Conservation (phyloP, 2,329 filamentous ascomycete genomes). For the Daldinia sp. region DNA sequence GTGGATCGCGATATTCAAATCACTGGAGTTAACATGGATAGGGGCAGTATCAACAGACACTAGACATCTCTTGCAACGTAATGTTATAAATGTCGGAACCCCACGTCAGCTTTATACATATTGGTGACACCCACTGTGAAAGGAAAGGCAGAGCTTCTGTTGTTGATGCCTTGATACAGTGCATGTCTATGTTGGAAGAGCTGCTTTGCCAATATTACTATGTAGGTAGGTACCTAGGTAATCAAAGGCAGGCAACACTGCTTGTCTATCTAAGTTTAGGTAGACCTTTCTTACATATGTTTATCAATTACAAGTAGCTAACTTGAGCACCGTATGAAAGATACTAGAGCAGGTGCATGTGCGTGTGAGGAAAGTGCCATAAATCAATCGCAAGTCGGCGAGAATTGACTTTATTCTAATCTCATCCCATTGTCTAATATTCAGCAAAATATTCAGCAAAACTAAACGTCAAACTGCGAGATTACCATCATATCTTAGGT, state of each 20-base stretch:
- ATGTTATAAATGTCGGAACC: no score
- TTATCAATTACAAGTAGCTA: no score
- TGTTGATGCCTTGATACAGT: no score
- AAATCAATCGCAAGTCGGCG: neutral
- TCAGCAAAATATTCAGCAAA: neutral
- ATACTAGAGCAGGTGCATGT: neutral
- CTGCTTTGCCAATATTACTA: neutral
- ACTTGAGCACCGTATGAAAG: no score
- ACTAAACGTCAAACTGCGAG: neutral
- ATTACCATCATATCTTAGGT: neutral
- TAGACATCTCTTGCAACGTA: no score
- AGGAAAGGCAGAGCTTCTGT: no score
- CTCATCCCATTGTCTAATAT: neutral
- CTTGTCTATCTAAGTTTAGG: no score
- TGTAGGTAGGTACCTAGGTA: neutral
- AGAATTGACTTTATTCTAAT: neutral
- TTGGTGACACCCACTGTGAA: neutral
- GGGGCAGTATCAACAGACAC: no score
- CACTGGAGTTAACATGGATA: no score
- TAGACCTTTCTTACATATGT: no score
- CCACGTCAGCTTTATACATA: neutral
- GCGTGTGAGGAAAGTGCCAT: neutral
- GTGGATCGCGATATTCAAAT: no score
- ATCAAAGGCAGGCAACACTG: neutral
- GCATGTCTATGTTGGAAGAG: no score